Evolutionary conservation across 2,329 filamentous ascomycete species (phyloP).

Genomic region (Beauveria scarabaeidicola): DNA sequence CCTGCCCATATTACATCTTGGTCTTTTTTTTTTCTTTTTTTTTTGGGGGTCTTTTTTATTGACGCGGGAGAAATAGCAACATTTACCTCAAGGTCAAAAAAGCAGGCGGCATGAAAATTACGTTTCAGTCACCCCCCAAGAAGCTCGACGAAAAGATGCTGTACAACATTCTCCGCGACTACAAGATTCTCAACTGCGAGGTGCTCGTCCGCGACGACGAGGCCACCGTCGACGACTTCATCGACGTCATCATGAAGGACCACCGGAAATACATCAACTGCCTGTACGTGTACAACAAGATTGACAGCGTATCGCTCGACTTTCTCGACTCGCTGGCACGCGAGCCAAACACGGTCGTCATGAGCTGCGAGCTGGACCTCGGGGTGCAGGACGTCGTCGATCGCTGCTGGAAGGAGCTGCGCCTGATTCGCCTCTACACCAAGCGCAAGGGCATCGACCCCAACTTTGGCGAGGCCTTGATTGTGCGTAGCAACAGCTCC

Average conservation of each 20-base stretch:
- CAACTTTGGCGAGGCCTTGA: conserved; percentile 82
- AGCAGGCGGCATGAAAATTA: conserved; percentile 97
- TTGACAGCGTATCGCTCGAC: conserved; percentile 88
- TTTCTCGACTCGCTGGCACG: conserved; percentile 87
- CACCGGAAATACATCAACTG: conserved; percentile 94
- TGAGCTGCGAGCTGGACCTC: conserved; percentile 93
- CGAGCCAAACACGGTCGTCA: conserved; percentile 90
- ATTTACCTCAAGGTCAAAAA: conserved; percentile 97
- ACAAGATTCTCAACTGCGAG: conserved; percentile 97
- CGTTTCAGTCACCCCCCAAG: conserved; percentile 83
- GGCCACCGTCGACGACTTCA: conserved; percentile 94
- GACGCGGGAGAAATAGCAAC: conserved; percentile 50
- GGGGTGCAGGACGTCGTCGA: conserved; percentile 92
- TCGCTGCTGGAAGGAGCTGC: conserved; percentile 86
- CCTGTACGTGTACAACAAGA: conserved; percentile 99
- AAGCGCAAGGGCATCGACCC: conserved; percentile 92
- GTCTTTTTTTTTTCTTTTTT: background rate
- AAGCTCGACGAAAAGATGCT: conserved; percentile 95
- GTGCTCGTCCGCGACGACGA: conserved; percentile 92
- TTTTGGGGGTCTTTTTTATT: background rate
- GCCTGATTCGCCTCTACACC: conserved; percentile 87
- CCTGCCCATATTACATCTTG: background rate
- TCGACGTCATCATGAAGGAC: conserved; percentile 99
- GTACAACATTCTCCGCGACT: conserved; percentile 93
- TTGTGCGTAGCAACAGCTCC: conserved; percentile 77